Evolutionary conservation across 495 filamentous ascomycete genomes (phyloP).

Genomic region (Aspergillus mulundensis): DNA sequence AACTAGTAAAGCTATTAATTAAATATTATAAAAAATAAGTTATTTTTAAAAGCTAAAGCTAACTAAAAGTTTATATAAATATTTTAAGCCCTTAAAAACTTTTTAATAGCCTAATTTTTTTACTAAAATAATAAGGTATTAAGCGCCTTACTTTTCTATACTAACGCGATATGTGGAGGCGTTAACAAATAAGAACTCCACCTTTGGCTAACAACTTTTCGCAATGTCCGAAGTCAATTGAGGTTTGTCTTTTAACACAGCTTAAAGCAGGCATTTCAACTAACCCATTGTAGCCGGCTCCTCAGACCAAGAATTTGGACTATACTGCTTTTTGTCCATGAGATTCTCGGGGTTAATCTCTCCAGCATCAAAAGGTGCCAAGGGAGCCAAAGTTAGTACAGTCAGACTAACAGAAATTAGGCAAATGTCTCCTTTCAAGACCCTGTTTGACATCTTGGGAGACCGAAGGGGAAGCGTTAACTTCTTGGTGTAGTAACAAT

Average conservation of each 20-base stretch:
- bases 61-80: no score
- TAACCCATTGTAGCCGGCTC: not conserved
- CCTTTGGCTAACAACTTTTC: no score
- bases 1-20: no score
- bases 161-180: no score
- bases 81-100: no score
- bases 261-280: not conserved
- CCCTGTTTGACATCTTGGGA: slow-evolving; percentile 1
- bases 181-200: no score
- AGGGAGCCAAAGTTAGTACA: slow-evolving; percentile 1
- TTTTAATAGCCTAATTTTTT: no score
- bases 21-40: no score
- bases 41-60: no score
- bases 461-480: slow-evolving; percentile 5
- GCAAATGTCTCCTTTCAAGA: not conserved
- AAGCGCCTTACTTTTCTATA: no score
- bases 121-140: no score
- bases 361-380: not conserved
- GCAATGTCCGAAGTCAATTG: not conserved
- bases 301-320: not conserved
- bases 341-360: not conserved
- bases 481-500: slow-evolving; percentile 1
- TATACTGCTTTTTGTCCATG: not conserved
- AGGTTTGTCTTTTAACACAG: not conserved
- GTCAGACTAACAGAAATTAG: not conserved